Evolutionary conservation across 371 early-diverging fungal genomes (phyloP).

Genomic region (Syncephalastrum racemosum): DNA sequence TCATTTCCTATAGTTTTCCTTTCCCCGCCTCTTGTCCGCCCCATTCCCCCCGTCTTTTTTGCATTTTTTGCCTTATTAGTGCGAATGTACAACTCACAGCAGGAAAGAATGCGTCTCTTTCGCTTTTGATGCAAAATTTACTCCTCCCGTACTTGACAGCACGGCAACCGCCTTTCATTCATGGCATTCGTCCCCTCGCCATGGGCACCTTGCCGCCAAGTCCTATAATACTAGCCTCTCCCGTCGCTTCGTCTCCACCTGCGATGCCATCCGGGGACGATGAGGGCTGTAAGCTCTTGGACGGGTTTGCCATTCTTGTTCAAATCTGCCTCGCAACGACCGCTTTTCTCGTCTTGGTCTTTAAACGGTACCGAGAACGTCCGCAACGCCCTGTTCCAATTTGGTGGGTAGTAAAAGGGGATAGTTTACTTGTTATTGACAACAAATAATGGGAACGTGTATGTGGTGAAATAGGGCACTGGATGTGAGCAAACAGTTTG

Average conservation of each 20-base stretch:
- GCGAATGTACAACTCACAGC: too few species aligned
- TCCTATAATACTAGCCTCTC: neutral
- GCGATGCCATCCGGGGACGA: constrained; percentile 20
- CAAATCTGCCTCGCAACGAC: constrained; percentile 58
- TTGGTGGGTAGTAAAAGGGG: constrained; percentile 38
- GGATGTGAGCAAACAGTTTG: constrained; percentile 66
- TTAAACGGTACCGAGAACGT: constrained; percentile 57
- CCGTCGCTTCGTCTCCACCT: neutral
- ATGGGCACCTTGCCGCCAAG: constrained; percentile 7
- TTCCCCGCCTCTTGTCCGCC: too few species aligned
- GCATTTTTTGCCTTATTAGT: too few species aligned
- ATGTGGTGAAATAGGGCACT: constrained; percentile 46
- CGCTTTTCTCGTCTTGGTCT: constrained; percentile 57
- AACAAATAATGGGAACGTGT: neutral
- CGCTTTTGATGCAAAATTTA: constrained; percentile 9
- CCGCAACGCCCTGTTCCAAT: constrained; percentile 64
- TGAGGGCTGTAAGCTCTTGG: constrained; percentile 55
- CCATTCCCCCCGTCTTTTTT: too few species aligned
- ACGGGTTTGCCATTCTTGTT: constrained; percentile 66
- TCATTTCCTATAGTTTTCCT: too few species aligned
- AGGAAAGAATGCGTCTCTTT: constrained; percentile 1
- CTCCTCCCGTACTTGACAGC: constrained; percentile 9
- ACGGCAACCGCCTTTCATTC: constrained; percentile 7
- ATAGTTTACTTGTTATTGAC: neutral
- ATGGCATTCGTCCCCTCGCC: too few species aligned